Evolutionary conservation across 805 yeast species (phyloP).

Genomic region (Yarrowia sp.): DNA sequence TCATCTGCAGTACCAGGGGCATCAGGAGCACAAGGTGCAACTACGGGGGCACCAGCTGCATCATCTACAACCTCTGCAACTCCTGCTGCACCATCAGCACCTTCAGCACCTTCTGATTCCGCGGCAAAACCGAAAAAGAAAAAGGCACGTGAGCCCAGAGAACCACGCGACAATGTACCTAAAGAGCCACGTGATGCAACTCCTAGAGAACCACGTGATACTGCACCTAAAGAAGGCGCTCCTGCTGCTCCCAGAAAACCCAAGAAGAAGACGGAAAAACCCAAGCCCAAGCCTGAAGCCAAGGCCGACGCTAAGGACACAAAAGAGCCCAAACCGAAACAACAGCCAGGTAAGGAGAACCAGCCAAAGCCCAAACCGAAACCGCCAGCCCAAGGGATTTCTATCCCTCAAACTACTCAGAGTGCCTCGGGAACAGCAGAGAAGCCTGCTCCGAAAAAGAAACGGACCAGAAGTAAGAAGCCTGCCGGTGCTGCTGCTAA

Average conservation of each 20-base stretch:
- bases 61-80: background rate
- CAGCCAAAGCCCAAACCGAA: background rate
- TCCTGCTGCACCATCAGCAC: background rate
- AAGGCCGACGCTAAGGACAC: background rate
- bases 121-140: background rate
- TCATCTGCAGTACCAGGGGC: background rate
- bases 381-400: background rate
- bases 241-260: background rate
- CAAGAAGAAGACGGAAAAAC: background rate
- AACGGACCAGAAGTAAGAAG: background rate
- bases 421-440: background rate
- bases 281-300: background rate
- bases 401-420: background rate
- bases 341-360: slow-evolving; percentile 2
- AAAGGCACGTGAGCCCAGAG: background rate
- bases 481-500: background rate
- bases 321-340: background rate
- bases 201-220: background rate
- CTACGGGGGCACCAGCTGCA: background rate
- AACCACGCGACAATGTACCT: background rate
- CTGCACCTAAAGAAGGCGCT: background rate
- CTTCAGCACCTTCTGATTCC: background rate
- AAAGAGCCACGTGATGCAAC: background rate
- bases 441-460: background rate
- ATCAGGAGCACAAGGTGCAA: background rate